These are phyloP conservation scores for Urostyla sp. DNA, from an alignment of 73 alveolate species.

Conservation along the genomic window DNA sequence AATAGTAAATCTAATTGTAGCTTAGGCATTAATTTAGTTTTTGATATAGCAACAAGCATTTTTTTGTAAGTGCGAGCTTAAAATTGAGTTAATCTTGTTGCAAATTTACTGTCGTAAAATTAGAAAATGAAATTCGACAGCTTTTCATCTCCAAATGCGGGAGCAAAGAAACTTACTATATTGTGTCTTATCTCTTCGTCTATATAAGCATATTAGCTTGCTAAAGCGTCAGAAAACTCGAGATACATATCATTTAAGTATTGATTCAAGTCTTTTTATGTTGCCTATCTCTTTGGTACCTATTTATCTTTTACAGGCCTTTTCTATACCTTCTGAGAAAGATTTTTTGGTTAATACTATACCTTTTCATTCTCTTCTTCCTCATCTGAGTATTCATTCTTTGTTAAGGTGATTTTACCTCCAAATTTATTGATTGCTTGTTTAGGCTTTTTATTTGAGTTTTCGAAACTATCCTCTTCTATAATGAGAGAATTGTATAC, in stretches of 20 bases:
- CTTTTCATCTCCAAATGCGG: background rate
- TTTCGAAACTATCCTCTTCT: too few species aligned
- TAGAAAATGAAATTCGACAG: background rate
- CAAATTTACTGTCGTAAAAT: background rate
- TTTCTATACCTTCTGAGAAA: too few species aligned
- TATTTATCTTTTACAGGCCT: too few species aligned
- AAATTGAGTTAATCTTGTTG: slow-evolving; percentile 2
- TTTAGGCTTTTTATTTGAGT: too few species aligned
- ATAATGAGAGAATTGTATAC: too few species aligned
- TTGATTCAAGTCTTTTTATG: background rate
- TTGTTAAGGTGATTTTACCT: too few species aligned
- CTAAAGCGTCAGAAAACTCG: slow-evolving; percentile 8
- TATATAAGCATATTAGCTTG: background rate
- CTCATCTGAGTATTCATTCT: too few species aligned
- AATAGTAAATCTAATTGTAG: slow-evolving; percentile 14
- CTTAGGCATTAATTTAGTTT: background rate
- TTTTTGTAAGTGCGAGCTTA: slow-evolving; percentile 33
- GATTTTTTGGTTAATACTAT: too few species aligned
- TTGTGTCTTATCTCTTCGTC: slow-evolving; percentile 8
- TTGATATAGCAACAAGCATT: background rate
- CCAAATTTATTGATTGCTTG: too few species aligned
- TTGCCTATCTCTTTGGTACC: too few species aligned
- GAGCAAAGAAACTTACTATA: background rate
- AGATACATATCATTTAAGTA: background rate
- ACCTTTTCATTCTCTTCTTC: too few species aligned